Conservation (phyloP, 2,329 filamentous ascomycete species). For the Thelonectria olida region DNA sequence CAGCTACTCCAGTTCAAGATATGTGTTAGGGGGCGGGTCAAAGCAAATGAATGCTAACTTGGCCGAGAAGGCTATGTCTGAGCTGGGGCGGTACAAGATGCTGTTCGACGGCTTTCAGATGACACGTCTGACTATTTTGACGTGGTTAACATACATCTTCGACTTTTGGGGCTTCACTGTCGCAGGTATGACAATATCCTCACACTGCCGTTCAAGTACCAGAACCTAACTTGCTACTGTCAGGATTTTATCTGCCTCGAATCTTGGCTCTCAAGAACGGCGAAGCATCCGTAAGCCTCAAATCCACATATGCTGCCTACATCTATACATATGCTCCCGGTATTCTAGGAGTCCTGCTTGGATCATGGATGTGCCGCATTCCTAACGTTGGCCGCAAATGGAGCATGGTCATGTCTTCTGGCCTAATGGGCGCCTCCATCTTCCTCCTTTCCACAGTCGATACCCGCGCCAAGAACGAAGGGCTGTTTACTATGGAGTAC, state of each 20-base stretch:
- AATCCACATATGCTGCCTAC: conserved; percentile 60
- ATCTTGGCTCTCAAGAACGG: conserved; percentile 63
- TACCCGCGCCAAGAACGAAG: conserved; percentile 48
- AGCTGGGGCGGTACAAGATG: conserved; percentile 43
- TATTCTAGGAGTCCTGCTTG: conserved; percentile 59
- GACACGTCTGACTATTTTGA: conserved; percentile 46
- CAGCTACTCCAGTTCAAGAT: conserved; percentile 26
- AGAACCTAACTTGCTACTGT: not conserved
- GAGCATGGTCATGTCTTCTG: conserved; percentile 56
- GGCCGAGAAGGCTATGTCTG: conserved; percentile 26
- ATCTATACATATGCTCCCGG: conserved; percentile 64
- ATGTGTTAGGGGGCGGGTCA: conserved; percentile 23
- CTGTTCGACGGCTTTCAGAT: conserved; percentile 45
- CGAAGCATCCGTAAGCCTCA: conserved; percentile 51
- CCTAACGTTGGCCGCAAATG: conserved; percentile 51
- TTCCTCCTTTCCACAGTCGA: conserved; percentile 55
- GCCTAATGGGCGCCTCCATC: conserved; percentile 55
- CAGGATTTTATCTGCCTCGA: conserved; percentile 54
- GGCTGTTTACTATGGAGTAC: conserved; percentile 54
- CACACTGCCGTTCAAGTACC: accelerated
- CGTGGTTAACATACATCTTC: conserved; percentile 51
- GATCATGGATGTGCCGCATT: conserved; percentile 50
- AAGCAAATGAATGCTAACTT: conserved; percentile 28
- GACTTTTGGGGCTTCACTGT: conserved; percentile 52
- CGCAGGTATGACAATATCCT: conserved; percentile 37